Evolutionary conservation across 2,329 filamentous ascomycete species (phyloP).

Genomic region (Sclerotinia minor): DNA sequence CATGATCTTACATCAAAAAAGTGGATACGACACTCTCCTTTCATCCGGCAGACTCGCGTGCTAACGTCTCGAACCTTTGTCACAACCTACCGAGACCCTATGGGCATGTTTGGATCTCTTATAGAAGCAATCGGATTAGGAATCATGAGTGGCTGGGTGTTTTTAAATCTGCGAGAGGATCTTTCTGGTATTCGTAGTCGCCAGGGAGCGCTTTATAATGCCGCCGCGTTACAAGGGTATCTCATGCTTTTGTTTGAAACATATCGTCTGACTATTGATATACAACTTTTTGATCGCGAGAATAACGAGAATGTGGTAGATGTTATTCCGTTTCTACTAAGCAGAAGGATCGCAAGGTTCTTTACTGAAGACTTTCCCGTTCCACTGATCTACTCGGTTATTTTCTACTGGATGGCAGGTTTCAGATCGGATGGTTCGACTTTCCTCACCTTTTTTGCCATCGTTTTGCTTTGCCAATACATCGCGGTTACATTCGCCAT

Average conservation of each 20-base stretch:
- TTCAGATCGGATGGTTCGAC: slow-evolving; percentile 63
- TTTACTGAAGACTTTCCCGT: slow-evolving; percentile 72
- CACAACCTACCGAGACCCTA: slow-evolving; percentile 73
- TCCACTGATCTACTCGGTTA: slow-evolving; percentile 67
- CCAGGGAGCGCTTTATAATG: slow-evolving; percentile 71
- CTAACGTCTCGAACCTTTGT: slow-evolving; percentile 69
- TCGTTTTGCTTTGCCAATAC: slow-evolving; percentile 70
- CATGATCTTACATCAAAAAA: slow-evolving; percentile 22
- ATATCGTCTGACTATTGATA: slow-evolving; percentile 73
- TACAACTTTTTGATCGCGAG: slow-evolving; percentile 74
- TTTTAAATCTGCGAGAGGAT: slow-evolving; percentile 63
- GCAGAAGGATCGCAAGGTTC: slow-evolving; percentile 66
- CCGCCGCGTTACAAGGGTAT: slow-evolving; percentile 72
- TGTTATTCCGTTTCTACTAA: slow-evolving; percentile 68
- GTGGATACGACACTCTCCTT: slow-evolving; percentile 51
- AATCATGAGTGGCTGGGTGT: slow-evolving; percentile 72
- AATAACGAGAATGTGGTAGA: slow-evolving; percentile 70
- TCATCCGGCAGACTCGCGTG: slow-evolving; percentile 63
- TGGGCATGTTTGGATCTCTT: slow-evolving; percentile 71
- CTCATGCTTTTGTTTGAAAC: slow-evolving; percentile 74
- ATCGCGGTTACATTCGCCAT: slow-evolving; percentile 72
- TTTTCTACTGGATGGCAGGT: slow-evolving; percentile 78
- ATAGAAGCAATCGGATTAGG: slow-evolving; percentile 71
- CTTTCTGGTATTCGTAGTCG: slow-evolving; percentile 72
- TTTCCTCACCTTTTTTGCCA: slow-evolving; percentile 71